Evolutionary conservation across 129 eudicot genomes (phyloP).

Genomic region (Helichrysum umbraculigerum): DNA sequence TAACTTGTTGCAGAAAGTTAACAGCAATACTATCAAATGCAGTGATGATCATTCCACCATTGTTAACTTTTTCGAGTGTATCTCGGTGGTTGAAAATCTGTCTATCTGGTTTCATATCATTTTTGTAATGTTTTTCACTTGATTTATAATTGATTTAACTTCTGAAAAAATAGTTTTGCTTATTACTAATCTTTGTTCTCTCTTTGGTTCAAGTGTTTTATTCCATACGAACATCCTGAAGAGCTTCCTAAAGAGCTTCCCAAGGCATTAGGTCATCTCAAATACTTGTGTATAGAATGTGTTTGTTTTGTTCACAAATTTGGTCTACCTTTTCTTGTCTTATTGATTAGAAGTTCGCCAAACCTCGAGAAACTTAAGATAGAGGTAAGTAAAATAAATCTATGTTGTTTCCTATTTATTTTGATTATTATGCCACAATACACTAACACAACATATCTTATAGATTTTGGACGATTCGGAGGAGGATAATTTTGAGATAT

Average conservation of each 20-base stretch:
- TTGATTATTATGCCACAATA: neutral
- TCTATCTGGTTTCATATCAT: neutral
- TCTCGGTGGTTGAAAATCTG: neutral
- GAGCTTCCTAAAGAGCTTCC: neutral
- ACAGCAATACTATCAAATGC: neutral
- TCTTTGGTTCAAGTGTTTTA: neutral
- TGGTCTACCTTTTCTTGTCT: constrained; percentile 7
- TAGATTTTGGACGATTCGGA: neutral
- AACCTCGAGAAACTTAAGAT: constrained; percentile 6
- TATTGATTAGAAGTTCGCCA: constrained; percentile 7
- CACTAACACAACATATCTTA: neutral
- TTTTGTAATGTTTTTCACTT: neutral
- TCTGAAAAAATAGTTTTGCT: neutral
- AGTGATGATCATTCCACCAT: neutral
- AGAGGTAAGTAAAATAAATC: neutral
- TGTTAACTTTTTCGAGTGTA: neutral
- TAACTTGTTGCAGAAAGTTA: neutral
- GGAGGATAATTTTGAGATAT: neutral
- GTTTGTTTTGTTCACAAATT: neutral
- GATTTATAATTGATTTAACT: neutral
- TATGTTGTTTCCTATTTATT: neutral
- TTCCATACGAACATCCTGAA: neutral
- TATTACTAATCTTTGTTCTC: neutral
- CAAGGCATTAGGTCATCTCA: neutral
- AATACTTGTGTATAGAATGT: neutral